Evolutionary conservation across 495 filamentous ascomycete species (phyloP).

Genomic region (Astrocystis sublimbata): DNA sequence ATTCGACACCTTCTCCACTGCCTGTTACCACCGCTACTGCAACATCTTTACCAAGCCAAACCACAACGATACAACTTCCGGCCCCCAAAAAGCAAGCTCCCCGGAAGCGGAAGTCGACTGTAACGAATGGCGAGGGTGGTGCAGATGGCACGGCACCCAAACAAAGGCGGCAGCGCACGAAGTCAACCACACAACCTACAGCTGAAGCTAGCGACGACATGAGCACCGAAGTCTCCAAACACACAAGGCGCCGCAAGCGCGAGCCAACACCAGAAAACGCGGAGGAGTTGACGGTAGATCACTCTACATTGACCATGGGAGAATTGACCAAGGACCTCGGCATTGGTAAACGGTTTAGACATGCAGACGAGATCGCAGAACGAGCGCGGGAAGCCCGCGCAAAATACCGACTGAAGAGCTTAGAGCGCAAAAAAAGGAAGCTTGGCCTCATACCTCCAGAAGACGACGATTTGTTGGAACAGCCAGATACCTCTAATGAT

Average conservation of each 20-base stretch:
- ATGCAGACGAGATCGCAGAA: conserved; percentile 57
- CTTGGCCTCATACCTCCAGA: conserved; percentile 19
- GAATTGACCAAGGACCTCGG: conserved; percentile 76
- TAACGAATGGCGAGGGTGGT: conserved; percentile 10
- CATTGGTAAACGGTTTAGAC: conserved; percentile 79
- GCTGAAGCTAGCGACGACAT: conserved; percentile 24
- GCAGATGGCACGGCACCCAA: conserved; percentile 25
- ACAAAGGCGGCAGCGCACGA: conserved; percentile 26
- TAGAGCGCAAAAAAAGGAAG: conserved; percentile 36
- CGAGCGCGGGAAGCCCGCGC: conserved; percentile 46
- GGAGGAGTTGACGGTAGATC: conserved; percentile 69
- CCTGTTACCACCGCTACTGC: conserved; percentile 21
- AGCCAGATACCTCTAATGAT: conserved; percentile 18
- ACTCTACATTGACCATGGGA: conserved; percentile 72
- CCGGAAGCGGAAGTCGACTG: conserved; percentile 24
- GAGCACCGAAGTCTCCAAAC: conserved; percentile 30
- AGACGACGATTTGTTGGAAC: conserved; percentile 15
- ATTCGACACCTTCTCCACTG: conserved; percentile 25
- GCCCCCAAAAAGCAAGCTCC: conserved; percentile 28
- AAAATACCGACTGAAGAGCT: conserved; percentile 34
- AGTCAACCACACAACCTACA: conserved; percentile 10
- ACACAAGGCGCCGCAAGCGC: conserved; percentile 43
- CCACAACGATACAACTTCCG: conserved; percentile 10
- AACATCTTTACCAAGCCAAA: conserved; percentile 15
- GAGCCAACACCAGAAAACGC: conserved; percentile 73